These are phyloP conservation scores for Phytophthora foliorum DNA, from an alignment of 352 stramenopile genomes.

Conservation along the genomic window DNA sequence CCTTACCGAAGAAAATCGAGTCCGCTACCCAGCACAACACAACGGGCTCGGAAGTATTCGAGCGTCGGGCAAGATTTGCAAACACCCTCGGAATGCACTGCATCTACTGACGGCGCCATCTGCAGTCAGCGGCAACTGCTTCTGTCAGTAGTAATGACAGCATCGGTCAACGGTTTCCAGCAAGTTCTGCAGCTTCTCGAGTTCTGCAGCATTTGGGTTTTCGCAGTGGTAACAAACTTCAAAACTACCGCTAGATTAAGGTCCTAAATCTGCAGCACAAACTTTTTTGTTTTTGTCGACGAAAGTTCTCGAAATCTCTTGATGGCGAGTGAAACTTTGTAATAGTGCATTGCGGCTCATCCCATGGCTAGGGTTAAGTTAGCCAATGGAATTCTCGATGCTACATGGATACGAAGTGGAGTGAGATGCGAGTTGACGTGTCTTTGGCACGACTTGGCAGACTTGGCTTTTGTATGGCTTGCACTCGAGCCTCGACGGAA, in stretches of 20 bases:
- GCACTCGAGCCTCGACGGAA: no score
- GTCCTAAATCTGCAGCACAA: no score
- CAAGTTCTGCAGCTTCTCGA: no score
- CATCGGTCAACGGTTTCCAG: neutral
- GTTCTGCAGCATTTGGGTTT: no score
- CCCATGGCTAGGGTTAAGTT: slow-evolving; percentile 18
- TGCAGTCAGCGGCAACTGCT: neutral
- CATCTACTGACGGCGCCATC: slow-evolving; percentile 16
- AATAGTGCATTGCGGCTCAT: slow-evolving; percentile 2
- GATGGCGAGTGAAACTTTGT: neutral
- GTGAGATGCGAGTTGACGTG: slow-evolving; percentile 21
- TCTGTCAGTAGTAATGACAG: neutral
- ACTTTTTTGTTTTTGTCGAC: no score
- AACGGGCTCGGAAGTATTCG: slow-evolving; percentile 15
- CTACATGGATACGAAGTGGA: slow-evolving; percentile 37
- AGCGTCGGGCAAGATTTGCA: slow-evolving; percentile 18
- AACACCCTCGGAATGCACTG: slow-evolving; percentile 7
- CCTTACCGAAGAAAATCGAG: neutral
- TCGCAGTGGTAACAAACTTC: no score
- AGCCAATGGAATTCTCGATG: slow-evolving; percentile 22
- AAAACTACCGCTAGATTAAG: no score
- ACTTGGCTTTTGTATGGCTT: slow-evolving; percentile 18
- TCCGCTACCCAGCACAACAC: slow-evolving; percentile 6
- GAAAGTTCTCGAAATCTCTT: slow-evolving; percentile 10
- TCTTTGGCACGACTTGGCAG: slow-evolving; percentile 17